Conservation (phyloP, 345 rosid species). For the Balakata baccata region DNA sequence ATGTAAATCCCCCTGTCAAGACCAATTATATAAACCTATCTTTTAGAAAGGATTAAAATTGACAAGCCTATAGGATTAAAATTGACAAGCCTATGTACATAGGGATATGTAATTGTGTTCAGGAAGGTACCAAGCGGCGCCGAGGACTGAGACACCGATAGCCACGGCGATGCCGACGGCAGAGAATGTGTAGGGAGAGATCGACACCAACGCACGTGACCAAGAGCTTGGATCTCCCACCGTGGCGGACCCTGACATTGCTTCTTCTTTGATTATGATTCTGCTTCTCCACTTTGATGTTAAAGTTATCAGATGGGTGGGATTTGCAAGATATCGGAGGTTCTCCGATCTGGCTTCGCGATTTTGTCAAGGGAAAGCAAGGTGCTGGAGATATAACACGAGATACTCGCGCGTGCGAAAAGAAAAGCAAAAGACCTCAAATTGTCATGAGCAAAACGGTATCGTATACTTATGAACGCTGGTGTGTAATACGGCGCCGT, state of each 20-base stretch:
- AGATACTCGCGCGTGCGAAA: slow-evolving; percentile 6
- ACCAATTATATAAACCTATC: not conserved
- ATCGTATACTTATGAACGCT: too few relatives aligned
- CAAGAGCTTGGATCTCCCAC: slow-evolving; percentile 63
- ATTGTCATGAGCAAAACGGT: too few relatives aligned
- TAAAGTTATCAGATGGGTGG: not conserved
- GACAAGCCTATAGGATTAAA: not conserved
- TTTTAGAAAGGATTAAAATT: not conserved
- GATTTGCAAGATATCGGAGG: not conserved
- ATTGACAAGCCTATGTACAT: not conserved
- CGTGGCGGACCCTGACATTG: slow-evolving; percentile 36
- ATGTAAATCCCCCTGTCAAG: slow-evolving; percentile 84
- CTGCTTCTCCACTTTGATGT: not conserved
- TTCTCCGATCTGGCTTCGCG: slow-evolving; percentile 2
- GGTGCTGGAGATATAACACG: not conserved
- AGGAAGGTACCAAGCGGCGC: slow-evolving; percentile 82
- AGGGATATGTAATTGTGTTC: not conserved
- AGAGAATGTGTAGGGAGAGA: slow-evolving; percentile 93
- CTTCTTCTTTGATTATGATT: not conserved
- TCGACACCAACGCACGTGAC: slow-evolving; percentile 65
- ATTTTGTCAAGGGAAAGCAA: not conserved
- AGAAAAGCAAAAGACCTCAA: not conserved
- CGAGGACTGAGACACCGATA: slow-evolving; percentile 98
- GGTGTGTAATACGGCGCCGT: too few relatives aligned
- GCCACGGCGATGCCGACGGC: slow-evolving; percentile 94